These are phyloP conservation scores for Ambrosia artemisiifolia DNA, from an alignment of 129 eudicot species.

Conservation along the genomic window DNA sequence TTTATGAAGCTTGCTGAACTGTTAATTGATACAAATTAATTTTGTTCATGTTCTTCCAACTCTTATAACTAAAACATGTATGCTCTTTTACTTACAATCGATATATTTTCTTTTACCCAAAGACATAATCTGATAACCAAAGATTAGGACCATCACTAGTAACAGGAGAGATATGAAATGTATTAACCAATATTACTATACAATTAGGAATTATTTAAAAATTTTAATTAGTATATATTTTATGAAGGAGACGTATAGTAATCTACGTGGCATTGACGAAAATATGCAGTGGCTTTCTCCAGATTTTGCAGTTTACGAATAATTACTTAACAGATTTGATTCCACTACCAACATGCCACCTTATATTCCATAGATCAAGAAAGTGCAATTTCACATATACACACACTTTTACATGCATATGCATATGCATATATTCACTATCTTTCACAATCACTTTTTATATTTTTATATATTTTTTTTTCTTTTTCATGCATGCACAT, in stretches of 20 bases:
- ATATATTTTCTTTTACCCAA: too few species aligned
- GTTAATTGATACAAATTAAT: not conserved
- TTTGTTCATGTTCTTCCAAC: not conserved
- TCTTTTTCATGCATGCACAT: conserved; percentile 22
- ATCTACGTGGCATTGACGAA: conserved; percentile 14
- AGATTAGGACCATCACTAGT: too few species aligned
- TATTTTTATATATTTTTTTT: not conserved
- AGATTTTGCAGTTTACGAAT: conserved; percentile 19
- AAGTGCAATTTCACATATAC: conserved; percentile 24
- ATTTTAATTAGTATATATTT: not conserved
- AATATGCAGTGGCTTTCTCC: conserved; percentile 7
- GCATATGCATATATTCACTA: conserved; percentile 18
- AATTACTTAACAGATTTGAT: conserved; percentile 21
- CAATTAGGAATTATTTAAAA: not conserved
- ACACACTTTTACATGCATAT: conserved; percentile 28
- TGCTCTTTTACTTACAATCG: not conserved
- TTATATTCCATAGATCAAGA: conserved; percentile 23
- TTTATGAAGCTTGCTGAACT: not conserved
- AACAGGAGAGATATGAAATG: not conserved
- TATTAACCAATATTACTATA: not conserved
- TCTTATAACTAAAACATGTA: not conserved
- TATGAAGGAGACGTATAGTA: not conserved
- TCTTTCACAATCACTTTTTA: conserved; percentile 8
- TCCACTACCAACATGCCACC: conserved; percentile 39
- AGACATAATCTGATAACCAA: too few species aligned